These are phyloP conservation scores for Rhexocercosporidium sp. DNA, from an alignment of 2,329 filamentous ascomycete species.

Conservation along the genomic window DNA sequence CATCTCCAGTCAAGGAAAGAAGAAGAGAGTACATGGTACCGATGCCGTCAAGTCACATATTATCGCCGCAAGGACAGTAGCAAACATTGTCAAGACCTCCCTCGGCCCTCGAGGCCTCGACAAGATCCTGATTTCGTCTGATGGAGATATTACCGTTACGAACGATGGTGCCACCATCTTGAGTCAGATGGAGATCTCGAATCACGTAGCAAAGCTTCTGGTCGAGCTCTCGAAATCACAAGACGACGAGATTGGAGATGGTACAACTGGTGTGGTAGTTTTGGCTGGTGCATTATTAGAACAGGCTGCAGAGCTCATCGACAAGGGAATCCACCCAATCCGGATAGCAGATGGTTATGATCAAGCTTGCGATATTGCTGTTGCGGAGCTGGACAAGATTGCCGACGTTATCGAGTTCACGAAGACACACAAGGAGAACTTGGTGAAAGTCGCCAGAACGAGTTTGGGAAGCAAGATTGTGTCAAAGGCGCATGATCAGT, in stretches of 20 bases:
- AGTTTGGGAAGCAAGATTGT: conserved; percentile 99
- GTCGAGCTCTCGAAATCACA: conserved; percentile 98
- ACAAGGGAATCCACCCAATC: conserved; percentile 99
- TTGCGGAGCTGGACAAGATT: conserved; percentile 89
- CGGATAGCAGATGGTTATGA: conserved; percentile 98
- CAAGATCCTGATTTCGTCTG: conserved; percentile 98
- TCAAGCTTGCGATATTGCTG: conserved; percentile 94
- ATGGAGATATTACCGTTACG: conserved; percentile 98
- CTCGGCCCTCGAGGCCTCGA: conserved; percentile 94
- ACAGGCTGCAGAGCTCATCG: conserved; percentile 95
- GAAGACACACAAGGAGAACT: conserved; percentile 78
- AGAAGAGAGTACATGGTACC: conserved; percentile 95
- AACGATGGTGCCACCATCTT: conserved; percentile 99
- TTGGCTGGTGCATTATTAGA: conserved; percentile 93
- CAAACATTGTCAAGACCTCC: conserved; percentile 97
- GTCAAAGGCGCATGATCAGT: conserved; percentile 97
- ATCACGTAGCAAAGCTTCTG: conserved; percentile 95
- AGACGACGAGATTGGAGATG: conserved; percentile 98
- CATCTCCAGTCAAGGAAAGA: conserved; percentile 81
- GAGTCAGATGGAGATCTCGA: conserved; percentile 97
- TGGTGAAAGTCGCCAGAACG: conserved; percentile 93
- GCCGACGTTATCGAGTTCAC: conserved; percentile 90
- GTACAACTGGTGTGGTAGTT: conserved; percentile 96
- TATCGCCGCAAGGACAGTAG: conserved; percentile 91
- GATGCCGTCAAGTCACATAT: conserved; percentile 99